A percentile compares a stretch with the other conserved stretches of the same genome.
phyloP scores from a whole-genome alignment of 176 grass and related monocot species.

The Neostapfia colusana region DNA sequence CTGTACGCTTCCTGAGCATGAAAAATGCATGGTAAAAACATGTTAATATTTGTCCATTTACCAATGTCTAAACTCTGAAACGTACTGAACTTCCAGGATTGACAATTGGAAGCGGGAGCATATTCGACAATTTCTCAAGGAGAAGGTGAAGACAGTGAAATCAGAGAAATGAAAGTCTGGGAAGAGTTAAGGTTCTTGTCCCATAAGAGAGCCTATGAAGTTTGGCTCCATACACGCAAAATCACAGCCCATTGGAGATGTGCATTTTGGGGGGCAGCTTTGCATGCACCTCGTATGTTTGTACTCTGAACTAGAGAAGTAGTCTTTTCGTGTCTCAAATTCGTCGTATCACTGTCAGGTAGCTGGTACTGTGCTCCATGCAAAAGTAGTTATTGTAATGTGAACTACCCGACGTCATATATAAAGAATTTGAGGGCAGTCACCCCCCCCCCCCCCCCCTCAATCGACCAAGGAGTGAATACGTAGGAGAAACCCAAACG shows the following conservation, averaged over 20 bases:
- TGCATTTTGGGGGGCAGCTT: background rate
- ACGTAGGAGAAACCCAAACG: too few species aligned
- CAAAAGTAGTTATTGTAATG: background rate
- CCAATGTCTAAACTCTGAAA: slow-evolving; percentile 17
- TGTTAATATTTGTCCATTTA: background rate
- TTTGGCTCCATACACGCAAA: background rate
- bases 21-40: background rate
- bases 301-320: slow-evolving; percentile 15
- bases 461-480: too few species aligned
- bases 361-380: background rate
- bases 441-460: too few species aligned
- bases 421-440: background rate
- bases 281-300: slow-evolving; percentile 5
- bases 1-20: background rate
- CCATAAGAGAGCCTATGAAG: background rate
- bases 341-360: background rate
- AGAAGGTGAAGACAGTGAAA: slow-evolving; percentile 71
- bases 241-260: background rate
- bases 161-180: slow-evolving; percentile 36
- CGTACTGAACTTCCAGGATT: slow-evolving; percentile 56
- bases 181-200: background rate
- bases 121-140: slow-evolving; percentile 79
- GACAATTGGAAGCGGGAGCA: slow-evolving; percentile 99
- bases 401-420: background rate
- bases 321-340: background rate